Evolutionary conservation across 2,329 filamentous ascomycete genomes (phyloP), one percentile per base, ranked within the genome.

Genomic region (Chrysosporium queenslandicum): DNA sequence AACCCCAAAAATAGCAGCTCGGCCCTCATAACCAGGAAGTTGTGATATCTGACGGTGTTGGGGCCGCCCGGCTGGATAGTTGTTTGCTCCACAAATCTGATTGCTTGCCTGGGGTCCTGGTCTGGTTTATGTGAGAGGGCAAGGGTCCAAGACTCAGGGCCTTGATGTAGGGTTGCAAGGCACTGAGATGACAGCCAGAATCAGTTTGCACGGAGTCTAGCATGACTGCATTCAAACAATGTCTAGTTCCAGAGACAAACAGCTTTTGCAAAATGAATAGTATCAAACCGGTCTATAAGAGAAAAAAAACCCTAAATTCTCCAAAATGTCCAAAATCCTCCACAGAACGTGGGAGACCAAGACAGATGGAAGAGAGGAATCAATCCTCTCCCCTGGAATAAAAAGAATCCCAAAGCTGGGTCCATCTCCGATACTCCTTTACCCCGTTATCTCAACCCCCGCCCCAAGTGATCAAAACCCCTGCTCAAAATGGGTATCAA

Each of bases 401-500:
- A 20, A 20, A 32, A 18, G n/a, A n/a, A n/a, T n/a, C n/a, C 41
- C n/a, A 40, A n/a, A 46, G 16, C 12, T 47, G 30, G 6, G 29
- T 42, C 25, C 21, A 25, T 27, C 47, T 42, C 46, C 46, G 14
- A 21, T 41, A 16, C 12, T 41, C 25, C 40, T 36, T 27, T 43
- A 8, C 21, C 11, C 29, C 20, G 2, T 23, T 29, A 21, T 21
- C 37, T 32, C n/a, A 8, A 14, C 32, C 29, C 27, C 34, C 37
- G n/a, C 37, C 27, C 45, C 49, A 51, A 29, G 27, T 9, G 1
- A 21, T 14, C 23, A 42, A 41, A 42, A 18, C 27, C 40, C 40
- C 49, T 27, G 41, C 23, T 23, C 16, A 11, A 40, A 45, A 45
- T 20, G 29, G 18, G 40, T 37, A 43, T 37, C 40, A 51, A 51